Conservation (phyloP, 192 early-diverging fungal species). For the Coemansia sp. region DNA sequence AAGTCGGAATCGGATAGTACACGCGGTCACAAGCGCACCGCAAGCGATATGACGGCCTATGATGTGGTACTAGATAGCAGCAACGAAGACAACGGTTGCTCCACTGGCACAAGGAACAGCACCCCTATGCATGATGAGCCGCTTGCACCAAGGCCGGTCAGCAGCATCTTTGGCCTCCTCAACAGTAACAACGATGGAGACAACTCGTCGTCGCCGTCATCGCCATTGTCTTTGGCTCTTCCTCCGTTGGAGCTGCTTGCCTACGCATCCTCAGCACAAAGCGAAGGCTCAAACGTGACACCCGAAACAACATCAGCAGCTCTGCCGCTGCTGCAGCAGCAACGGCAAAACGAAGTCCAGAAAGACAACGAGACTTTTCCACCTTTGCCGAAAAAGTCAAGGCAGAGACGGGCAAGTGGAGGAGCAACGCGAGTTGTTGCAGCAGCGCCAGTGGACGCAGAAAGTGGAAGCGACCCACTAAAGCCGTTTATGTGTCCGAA, state of each 20-base stretch:
- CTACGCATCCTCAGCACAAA: slow-evolving; percentile 17
- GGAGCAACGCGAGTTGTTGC: background rate
- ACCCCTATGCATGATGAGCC: background rate
- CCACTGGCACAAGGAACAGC: too few relatives aligned
- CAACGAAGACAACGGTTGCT: background rate
- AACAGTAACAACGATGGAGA: slow-evolving; percentile 10
- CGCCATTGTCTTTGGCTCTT: background rate
- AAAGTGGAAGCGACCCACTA: slow-evolving; percentile 25
- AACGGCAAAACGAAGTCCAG: background rate
- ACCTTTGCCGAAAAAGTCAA: background rate
- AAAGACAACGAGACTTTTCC: background rate
- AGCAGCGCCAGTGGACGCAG: background rate
- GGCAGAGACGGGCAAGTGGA: background rate
- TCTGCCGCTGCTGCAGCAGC: background rate
- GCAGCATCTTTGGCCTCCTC: slow-evolving; percentile 33
- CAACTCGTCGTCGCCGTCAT: background rate
- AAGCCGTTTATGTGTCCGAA: slow-evolving; percentile 52
- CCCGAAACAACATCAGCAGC: background rate
- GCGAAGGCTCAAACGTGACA: background rate
- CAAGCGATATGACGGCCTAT: background rate
- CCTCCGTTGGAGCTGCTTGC: slow-evolving; percentile 43
- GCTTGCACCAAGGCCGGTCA: slow-evolving; percentile 6
- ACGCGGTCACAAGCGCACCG: background rate
- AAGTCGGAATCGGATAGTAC: background rate
- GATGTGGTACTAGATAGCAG: background rate